These are phyloP conservation scores for Alternaria consortialis DNA, from an alignment of 2,329 filamentous ascomycete genomes.

Conservation along the genomic window DNA sequence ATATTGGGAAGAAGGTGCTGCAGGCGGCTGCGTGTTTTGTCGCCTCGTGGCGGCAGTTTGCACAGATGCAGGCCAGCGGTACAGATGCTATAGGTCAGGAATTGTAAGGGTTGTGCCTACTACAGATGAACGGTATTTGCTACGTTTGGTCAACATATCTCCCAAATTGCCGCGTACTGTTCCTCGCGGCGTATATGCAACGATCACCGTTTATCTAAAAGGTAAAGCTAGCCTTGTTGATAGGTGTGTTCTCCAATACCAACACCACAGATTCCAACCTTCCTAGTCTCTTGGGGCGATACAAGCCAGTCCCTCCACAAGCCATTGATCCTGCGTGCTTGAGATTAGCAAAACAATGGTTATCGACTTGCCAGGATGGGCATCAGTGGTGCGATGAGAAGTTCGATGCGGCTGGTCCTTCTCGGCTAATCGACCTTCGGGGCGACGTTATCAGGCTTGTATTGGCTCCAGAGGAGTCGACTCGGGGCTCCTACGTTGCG, in stretches of 20 bases:
- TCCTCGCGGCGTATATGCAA: neutral
- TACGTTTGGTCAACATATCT: neutral
- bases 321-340: neutral
- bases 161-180: neutral
- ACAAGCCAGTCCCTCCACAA: neutral
- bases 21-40: neutral
- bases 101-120: neutral
- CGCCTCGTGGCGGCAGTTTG: neutral
- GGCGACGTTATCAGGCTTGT: neutral
- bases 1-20: neutral
- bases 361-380: neutral
- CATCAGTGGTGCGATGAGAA: neutral
- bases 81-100: neutral
- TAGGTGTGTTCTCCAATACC: neutral
- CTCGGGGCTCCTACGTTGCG: neutral
- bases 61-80: neutral
- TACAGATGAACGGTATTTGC: neutral
- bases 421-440: neutral
- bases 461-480: neutral
- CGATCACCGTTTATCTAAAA: neutral
- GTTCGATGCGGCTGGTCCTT: neutral
- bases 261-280: neutral
- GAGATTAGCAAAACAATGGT: neutral
- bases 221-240: neutral
- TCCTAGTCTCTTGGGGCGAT: neutral